Percentiles rank a stretch among this genome's conserved stretches.
Evolutionary conservation across 805 yeast genomes (phyloP).

Genomic region (Candida tibetensis): DNA sequence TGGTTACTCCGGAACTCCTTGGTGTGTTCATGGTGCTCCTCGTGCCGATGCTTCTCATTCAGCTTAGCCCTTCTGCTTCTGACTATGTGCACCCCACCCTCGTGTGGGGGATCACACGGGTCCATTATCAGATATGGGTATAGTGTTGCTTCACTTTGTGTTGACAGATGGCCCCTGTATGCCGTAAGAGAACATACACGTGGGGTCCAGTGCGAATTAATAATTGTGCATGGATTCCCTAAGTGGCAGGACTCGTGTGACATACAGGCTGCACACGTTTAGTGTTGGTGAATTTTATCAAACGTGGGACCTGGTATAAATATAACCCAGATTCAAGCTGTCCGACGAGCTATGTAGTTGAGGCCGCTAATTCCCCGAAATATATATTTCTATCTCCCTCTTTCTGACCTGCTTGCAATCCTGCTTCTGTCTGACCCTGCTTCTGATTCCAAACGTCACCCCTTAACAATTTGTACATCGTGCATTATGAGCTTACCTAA

Average conservation of each 20-base stretch:
- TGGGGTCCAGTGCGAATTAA: not conserved
- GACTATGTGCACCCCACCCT: not conserved
- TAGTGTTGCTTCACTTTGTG: not conserved
- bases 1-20: too few species aligned
- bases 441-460: too few species aligned
- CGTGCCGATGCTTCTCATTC: too few species aligned
- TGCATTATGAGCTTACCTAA: constrained; percentile 24
- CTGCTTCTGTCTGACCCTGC: too few species aligned
- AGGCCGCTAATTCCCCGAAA: not conserved
- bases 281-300: constrained; percentile 2
- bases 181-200: too few species aligned
- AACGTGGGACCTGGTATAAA: constrained; percentile 8
- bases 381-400: too few species aligned
- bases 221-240: not conserved
- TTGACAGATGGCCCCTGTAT: too few species aligned
- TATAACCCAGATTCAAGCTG: not conserved
- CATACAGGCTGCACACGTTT: not conserved
- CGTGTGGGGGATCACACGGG: not conserved
- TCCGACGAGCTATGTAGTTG: not conserved
- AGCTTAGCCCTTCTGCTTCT: too few species aligned
- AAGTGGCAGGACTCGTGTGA: constrained; percentile 4
- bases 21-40: too few species aligned
- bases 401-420: too few species aligned
- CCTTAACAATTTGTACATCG: not conserved
- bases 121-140: not conserved